phyloP scores from a whole-genome alignment of 1,284 basidiomycete genomes.

The Naganishia albida region DNA sequence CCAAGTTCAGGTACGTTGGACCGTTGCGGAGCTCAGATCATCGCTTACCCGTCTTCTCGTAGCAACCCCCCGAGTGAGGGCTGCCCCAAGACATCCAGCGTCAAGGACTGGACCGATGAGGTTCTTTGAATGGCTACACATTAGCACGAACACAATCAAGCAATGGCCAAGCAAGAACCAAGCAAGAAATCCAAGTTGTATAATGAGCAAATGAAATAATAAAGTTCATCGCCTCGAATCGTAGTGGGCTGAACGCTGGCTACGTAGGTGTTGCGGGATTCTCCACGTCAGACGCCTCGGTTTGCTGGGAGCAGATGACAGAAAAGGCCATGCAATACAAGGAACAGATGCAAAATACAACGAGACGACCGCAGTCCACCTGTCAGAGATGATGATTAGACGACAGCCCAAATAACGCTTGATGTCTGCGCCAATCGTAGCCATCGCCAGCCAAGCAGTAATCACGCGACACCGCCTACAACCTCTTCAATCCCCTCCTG shows the following conservation, averaged over 20 bases:
- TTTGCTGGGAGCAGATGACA: not conserved
- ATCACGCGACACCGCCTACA: slow-evolving; percentile 34
- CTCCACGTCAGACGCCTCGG: no score
- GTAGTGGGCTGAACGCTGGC: no score
- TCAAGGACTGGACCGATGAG: slow-evolving; percentile 60
- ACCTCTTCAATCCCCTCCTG: slow-evolving; percentile 50
- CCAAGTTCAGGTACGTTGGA: slow-evolving; percentile 48
- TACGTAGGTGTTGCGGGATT: no score
- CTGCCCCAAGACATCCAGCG: slow-evolving; percentile 59
- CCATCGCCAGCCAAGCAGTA: not conserved
- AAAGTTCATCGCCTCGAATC: no score
- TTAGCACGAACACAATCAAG: not conserved
- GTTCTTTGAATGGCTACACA: slow-evolving; percentile 33
- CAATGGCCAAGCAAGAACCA: not conserved
- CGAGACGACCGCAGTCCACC: no score
- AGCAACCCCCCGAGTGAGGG: slow-evolving; percentile 56
- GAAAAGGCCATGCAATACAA: not conserved
- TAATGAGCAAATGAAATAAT: no score
- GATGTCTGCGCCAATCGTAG: not conserved
- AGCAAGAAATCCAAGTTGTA: not conserved
- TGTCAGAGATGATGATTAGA: not conserved
- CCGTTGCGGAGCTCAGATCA: not conserved
- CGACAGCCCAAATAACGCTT: not conserved
- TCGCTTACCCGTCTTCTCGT: slow-evolving; percentile 2
- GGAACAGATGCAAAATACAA: not conserved